Evolutionary conservation across 495 filamentous ascomycete species (phyloP), one percentile per base, ranked within the genome.

Genomic region (Tuber melanosporum): DNA sequence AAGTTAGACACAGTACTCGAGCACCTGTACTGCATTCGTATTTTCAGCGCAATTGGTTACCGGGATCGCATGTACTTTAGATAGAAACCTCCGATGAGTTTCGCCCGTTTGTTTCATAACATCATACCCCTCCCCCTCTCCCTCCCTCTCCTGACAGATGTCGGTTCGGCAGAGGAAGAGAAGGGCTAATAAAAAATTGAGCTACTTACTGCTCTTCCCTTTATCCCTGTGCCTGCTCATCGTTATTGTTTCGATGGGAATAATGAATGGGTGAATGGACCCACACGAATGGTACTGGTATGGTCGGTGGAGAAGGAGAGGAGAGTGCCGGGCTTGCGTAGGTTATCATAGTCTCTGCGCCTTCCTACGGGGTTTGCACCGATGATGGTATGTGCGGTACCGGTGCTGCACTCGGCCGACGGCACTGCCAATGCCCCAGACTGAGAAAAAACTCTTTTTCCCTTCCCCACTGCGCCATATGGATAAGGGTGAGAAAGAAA

Each of bases 101-200:
- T 62, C 52, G 52, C 52, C 47, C 52, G n/a, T 14, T 62, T 62
- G 57, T 66, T 66, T 66, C 57, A 66, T 36, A 49, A 49, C 20
- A 66, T 62, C 52, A 62, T 32, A 32, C 52, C 52, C 52, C 52
- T 62, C 52, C 9, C 22, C 49, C 22, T 26, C 49, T 26, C 49
- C 49, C 52, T 62, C 26, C 22, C 10, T 12, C n/a, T 10, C 10
- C 52, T 14, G n/a, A 62, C 52, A 14, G 22, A 62, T 62, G 52
- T 26, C 52, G 22, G 52, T 14, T 62, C 52, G 52, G 22, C 10
- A n/a, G 52, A 26, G n/a, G 52, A 2, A 12, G 22, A 14, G 9
- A 26, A 14, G 52, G 22, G 10, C 52, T 62, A 62, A 62, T 66
- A 66, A 26, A 66, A 36, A 36, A 32, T 66, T 19, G 57, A 66